Base-by-base conservation (phyloP, 768 basidiomycete genomes). In the Rubroboletus satanas region DNA sequence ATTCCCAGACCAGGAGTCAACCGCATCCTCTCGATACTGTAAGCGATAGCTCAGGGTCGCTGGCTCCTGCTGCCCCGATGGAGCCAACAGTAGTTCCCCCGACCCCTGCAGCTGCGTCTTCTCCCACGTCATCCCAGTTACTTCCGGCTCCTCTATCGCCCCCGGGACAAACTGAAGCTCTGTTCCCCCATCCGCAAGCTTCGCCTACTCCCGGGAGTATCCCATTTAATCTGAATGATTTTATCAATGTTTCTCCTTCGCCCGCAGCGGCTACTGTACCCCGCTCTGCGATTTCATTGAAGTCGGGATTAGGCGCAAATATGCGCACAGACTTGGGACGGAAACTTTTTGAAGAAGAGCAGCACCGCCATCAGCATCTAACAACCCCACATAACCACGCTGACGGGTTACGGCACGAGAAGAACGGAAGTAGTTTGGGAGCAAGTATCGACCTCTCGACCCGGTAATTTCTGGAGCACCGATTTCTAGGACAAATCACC, bases 331-430 rank as follows among this genome's bases (percentile, higher is more conserved):
- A 87, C 58, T 75, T 87, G 39, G 86, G 85, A 35, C 68, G 86
- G 49, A 83, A 81, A 66, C 69, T 88, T 53, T 88, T 88, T 63
- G 86, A 87, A 61, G 87, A 84, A 62, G 84, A 87, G 64, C 82
- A 84, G 59, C 73, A 80, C 63, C 77, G 82, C 49, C 75, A 72
- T 28, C 69, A 66, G 2, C 62, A 68, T 42, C 23, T 58, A 18
- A 14, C 57, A 14, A 11, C 51, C 21, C 18, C 62, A 6, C 55
- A 59, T 49, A 45, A 54, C 42, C 66, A 56, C 45, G 39, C 18
- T 23, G 69, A 72, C 32, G 60, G 57, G 39, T 46, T 65, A 45
- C 60, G 67, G 17, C 67, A 57, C 54, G 71, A 71, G 49, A 66
- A 62, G 59, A 59, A 39, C 21, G 59, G 55, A 52, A 58, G 56